These are phyloP conservation scores for Coemansia aciculifera DNA, from an alignment of 192 early-diverging fungal species.

Conservation along the genomic window DNA sequence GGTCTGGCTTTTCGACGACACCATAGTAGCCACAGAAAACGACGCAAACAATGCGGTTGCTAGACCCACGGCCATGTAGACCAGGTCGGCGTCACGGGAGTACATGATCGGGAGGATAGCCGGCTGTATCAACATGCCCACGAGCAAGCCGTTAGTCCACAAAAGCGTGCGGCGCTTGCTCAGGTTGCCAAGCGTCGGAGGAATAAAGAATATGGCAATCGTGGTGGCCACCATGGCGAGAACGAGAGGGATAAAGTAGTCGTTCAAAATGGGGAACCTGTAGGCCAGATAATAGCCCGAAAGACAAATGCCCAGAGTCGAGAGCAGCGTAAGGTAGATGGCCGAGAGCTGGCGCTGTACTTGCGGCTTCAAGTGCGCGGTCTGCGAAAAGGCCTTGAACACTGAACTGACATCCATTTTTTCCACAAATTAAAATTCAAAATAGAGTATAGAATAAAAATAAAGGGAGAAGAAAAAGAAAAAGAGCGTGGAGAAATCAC, in stretches of 20 bases:
- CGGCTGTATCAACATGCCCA: slow-evolving; percentile 16
- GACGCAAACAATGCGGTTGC: slow-evolving; percentile 26
- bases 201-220: slow-evolving; percentile 2
- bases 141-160: slow-evolving; percentile 11
- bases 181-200: slow-evolving; percentile 19
- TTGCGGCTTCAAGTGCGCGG: slow-evolving; percentile 14
- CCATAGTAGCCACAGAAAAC: slow-evolving; percentile 26
- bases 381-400: slow-evolving; percentile 26
- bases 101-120: slow-evolving; percentile 8
- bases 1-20: slow-evolving; percentile 14
- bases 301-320: slow-evolving; percentile 13
- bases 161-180: slow-evolving; percentile 18
- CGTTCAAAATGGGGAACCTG: neutral
- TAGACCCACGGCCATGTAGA: slow-evolving; percentile 23
- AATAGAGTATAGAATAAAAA: neutral
- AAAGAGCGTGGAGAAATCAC: neutral
- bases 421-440: neutral
- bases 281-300: slow-evolving; percentile 18
- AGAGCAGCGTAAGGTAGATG: slow-evolving; percentile 25
- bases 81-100: slow-evolving; percentile 7
- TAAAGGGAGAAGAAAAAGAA: neutral
- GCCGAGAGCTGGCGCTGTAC: slow-evolving; percentile 24
- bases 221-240: neutral
- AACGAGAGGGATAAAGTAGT: neutral
- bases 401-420: slow-evolving; percentile 7